Conservation (phyloP, 805 yeast genomes). For the Nakazawaea pomicola region DNA sequence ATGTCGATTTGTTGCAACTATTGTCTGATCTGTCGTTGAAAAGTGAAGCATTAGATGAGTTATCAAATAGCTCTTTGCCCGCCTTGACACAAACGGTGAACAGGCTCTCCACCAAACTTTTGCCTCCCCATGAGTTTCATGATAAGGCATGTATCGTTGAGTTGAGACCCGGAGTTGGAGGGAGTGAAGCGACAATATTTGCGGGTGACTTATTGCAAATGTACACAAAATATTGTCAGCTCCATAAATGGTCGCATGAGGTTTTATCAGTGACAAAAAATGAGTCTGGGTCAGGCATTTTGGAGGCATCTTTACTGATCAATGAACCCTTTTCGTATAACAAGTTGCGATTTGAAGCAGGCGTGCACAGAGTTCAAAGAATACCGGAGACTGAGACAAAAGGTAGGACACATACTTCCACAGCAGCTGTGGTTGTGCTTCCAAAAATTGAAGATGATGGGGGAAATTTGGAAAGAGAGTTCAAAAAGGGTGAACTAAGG, state of each 20-base stretch:
- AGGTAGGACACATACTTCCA: slow-evolving; percentile 93
- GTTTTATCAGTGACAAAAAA: slow-evolving; percentile 53
- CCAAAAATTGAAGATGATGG: slow-evolving; percentile 69
- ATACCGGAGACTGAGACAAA: slow-evolving; percentile 91
- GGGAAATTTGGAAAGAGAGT: slow-evolving; percentile 56
- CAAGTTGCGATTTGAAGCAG: slow-evolving; percentile 76
- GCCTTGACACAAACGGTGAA: slow-evolving; percentile 35
- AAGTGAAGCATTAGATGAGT: slow-evolving; percentile 60
- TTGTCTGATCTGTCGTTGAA: slow-evolving; percentile 41
- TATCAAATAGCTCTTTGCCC: slow-evolving; percentile 40
- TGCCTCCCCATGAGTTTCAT: slow-evolving; percentile 74
- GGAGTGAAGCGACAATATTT: slow-evolving; percentile 87
- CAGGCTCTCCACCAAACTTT: slow-evolving; percentile 48
- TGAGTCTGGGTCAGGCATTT: slow-evolving; percentile 60
- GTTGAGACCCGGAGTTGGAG: slow-evolving; percentile 94
- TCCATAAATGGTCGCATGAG: slow-evolving; percentile 61
- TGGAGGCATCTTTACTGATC: slow-evolving; percentile 71
- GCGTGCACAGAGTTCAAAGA: slow-evolving; percentile 94
- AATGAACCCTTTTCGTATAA: slow-evolving; percentile 77
- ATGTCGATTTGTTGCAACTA: slow-evolving; percentile 33
- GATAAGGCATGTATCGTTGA: slow-evolving; percentile 79
- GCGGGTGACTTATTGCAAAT: slow-evolving; percentile 73
- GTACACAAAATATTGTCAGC: slow-evolving; percentile 71
- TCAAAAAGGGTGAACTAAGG: slow-evolving; percentile 82
- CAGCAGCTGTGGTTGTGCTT: slow-evolving; percentile 90